phyloP scores from a whole-genome alignment of 805 yeast species.

The Zygoascus tannicola region DNA sequence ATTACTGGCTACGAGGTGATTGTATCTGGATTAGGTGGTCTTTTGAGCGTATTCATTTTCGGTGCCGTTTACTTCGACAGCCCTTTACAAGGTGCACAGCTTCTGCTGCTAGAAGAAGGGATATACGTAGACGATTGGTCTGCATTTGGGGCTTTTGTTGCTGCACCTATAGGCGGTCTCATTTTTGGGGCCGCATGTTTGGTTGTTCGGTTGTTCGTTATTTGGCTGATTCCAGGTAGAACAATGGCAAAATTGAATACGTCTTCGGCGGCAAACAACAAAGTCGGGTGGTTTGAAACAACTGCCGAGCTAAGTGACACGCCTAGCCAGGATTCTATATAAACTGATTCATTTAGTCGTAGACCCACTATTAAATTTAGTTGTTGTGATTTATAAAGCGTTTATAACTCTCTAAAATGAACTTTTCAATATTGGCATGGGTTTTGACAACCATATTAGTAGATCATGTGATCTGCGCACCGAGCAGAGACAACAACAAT shows the following conservation, averaged over 20 bases:
- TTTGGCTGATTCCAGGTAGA: conserved; percentile 12
- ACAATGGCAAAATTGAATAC: conserved; percentile 3
- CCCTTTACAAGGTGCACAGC: conserved; percentile 68
- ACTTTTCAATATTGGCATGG: no score
- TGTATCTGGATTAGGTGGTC: conserved; percentile 75
- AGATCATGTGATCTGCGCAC: no score
- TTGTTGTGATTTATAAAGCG: no score
- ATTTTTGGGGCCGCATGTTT: conserved; percentile 46
- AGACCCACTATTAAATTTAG: no score
- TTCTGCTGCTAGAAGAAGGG: conserved; percentile 57
- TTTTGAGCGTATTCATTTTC: conserved; percentile 68
- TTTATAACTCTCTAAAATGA: no score
- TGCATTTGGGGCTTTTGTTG: conserved; percentile 88
- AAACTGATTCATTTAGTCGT: no score
- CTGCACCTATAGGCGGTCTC: conserved; percentile 77
- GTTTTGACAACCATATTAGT: no score
- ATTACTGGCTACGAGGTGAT: conserved; percentile 73
- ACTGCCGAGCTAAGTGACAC: background rate
- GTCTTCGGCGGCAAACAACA: conserved; percentile 22
- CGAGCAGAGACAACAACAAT: no score
- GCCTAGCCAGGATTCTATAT: background rate
- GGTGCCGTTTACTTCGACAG: conserved; percentile 70
- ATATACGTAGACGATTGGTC: conserved; percentile 82
- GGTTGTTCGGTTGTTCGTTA: conserved; percentile 23
- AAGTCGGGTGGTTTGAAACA: background rate